Evolutionary conservation across 2,329 filamentous ascomycete species (phyloP).

Genomic region (Claviceps sp.): DNA sequence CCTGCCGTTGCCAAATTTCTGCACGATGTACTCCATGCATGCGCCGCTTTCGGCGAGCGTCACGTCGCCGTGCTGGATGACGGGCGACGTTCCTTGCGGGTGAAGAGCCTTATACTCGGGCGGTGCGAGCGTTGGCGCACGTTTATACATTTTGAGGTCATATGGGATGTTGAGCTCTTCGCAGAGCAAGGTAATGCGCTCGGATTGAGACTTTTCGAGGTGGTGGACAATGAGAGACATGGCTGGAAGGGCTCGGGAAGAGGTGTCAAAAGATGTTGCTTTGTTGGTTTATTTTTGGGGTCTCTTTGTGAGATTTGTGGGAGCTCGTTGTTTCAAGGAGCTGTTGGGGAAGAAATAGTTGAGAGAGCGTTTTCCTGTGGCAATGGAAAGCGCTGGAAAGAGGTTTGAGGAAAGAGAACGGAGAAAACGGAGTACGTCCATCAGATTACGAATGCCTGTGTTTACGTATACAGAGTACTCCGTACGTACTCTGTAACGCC

Average conservation of each 20-base stretch:
- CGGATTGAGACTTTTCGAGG: conserved; percentile 45
- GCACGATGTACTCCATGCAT: conserved; percentile 47
- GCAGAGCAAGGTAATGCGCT: conserved; percentile 50
- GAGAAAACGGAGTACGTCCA: no score
- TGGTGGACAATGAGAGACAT: conserved; percentile 34
- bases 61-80: conserved; percentile 42
- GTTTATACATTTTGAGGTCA: conserved; percentile 9
- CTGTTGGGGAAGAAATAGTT: no score
- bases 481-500: no score
- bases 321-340: no score
- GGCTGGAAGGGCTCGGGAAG: neutral
- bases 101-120: conserved; percentile 29
- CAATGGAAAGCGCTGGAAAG: no score
- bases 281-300: neutral
- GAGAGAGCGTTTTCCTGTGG: no score
- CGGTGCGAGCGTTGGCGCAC: conserved; percentile 21
- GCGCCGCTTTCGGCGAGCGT: conserved; percentile 47
- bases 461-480: no score
- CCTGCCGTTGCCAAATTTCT: conserved; percentile 35
- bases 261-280: neutral
- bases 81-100: conserved; percentile 41
- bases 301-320: no score
- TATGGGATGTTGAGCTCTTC: conserved; percentile 50
- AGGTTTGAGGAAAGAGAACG: no score
- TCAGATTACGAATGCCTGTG: no score